Evolutionary conservation across 192 early-diverging fungal species (phyloP), one percentile per base, ranked within the genome.

Genomic region (Coemansia sp.): DNA sequence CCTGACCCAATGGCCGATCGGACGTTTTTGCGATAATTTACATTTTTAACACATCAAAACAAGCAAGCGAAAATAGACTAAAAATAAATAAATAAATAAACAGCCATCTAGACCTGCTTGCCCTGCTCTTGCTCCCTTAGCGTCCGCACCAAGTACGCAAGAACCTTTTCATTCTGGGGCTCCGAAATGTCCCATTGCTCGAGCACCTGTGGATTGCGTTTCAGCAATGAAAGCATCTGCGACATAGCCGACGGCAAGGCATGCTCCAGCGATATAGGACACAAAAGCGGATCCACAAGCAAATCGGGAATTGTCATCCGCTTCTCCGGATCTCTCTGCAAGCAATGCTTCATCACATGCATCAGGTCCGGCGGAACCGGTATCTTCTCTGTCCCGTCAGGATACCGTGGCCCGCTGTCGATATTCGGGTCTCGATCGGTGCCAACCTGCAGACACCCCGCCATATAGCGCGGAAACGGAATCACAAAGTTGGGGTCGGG

Each of bases 281-380:
- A 78, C 23, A 91, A 60, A 47, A 91, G 83, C 13, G 85, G 84
- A 63, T 91, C 86, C 5, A 66, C 30, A 6, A 93, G 72, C 51
- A 93, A 71, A 25, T 87, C 73, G 0, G 87, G 87, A 19, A 94
- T 91, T 9, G 86, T 85, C 64, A 76, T 65, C 32, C 92, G 78
- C 48, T 78, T 69, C 35, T 83, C 85, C 0, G 86, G 85, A 45
- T 93, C 81, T 19, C 88, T 55, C 59, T 86, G 70, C 35, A 95
- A 68, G 71, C 93, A 95, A 19, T 74, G 60, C 55, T 83, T 73
- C 82, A 95, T 84, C 24, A 88, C 84, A 10, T 77, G 76, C 51
- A 89, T 55, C 30, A 87, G 64, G 30, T 83, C 75, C 4, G 66
- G 64, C 55, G 86, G 83, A 20, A 85, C 83, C 28, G 49, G 47